A percentile compares a stretch with the other conserved stretches of the same genome.
These are phyloP conservation scores for Scutellaria galericulata DNA, from an alignment of 257 asterid genomes.

Conservation along the genomic window DNA sequence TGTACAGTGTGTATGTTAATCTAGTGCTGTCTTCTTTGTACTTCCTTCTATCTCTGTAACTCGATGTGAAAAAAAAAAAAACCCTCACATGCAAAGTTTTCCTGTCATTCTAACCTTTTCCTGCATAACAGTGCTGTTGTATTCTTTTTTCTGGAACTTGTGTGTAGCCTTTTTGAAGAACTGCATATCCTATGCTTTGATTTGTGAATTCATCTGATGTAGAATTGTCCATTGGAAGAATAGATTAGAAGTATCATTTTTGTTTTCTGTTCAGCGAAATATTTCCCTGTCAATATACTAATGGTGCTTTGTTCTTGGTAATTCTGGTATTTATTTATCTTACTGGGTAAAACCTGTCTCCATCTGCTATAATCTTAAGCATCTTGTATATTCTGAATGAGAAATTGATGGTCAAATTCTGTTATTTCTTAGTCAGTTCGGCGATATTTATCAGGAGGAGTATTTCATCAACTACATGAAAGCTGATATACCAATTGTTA, in stretches of 20 bases:
- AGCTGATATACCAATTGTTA: constrained; percentile 79
- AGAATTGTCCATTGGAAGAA: constrained; percentile 7
- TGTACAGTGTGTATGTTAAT: constrained; percentile 13
- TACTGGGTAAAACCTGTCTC: constrained; percentile 24
- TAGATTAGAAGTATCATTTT: neutral
- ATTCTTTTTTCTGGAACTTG: neutral
- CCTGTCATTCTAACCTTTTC: constrained; percentile 3
- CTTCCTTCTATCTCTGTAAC: neutral
- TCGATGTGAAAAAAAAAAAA: neutral
- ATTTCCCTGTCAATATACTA: neutral
- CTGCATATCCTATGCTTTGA: neutral
- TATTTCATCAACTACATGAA: constrained; percentile 87
- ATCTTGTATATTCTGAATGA: constrained; percentile 38
- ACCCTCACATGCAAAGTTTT: neutral
- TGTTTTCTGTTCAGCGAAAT: constrained; percentile 11
- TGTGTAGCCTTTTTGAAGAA: neutral
- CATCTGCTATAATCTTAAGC: constrained; percentile 26
- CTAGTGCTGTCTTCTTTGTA: neutral
- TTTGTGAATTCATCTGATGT: neutral
- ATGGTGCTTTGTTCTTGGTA: neutral
- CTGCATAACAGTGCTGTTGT: neutral
- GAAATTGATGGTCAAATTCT: constrained; percentile 51
- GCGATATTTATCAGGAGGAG: constrained; percentile 96
- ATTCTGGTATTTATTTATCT: constrained; percentile 3
- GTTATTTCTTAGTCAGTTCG: constrained; percentile 90